A percentile compares a stretch with the other conserved stretches of the same genome.
Evolutionary conservation across 768 basidiomycete species (phyloP).

Genomic region (Kwoniella heveanensis): DNA sequence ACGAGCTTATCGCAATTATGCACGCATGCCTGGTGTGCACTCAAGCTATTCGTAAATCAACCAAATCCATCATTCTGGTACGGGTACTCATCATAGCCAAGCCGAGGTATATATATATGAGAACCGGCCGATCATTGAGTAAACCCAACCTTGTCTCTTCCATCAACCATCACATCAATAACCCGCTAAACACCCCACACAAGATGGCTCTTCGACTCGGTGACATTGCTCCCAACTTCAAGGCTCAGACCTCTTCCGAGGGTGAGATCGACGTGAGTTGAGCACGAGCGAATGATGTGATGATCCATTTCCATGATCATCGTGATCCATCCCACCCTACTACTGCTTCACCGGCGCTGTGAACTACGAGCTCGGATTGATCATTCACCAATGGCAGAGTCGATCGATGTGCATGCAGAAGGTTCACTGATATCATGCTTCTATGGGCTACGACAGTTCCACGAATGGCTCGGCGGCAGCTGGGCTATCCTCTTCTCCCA

Average conservation of each 20-base stretch:
- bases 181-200: background rate
- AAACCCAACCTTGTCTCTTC: background rate
- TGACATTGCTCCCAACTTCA: slow-evolving; percentile 73
- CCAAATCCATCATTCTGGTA: background rate
- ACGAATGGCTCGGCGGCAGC: slow-evolving; percentile 84
- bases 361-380: no score
- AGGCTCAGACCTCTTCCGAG: slow-evolving; percentile 73
- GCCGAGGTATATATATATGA: background rate
- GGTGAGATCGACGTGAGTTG: slow-evolving; percentile 75
- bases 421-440: no score
- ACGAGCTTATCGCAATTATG: slow-evolving; percentile 2
- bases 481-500: slow-evolving; percentile 95
- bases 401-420: no score
- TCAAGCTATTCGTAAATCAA: background rate
- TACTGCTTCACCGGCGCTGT: no score
- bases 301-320: background rate
- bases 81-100: no score
- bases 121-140: background rate
- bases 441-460: no score
- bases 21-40: background rate
- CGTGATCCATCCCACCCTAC: no score
- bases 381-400: no score
- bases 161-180: background rate
- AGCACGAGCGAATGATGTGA: background rate
- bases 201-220: slow-evolving; percentile 52